These are phyloP conservation scores for Parastagonospora avenae DNA, from an alignment of 2,329 filamentous ascomycete genomes.

Conservation along the genomic window DNA sequence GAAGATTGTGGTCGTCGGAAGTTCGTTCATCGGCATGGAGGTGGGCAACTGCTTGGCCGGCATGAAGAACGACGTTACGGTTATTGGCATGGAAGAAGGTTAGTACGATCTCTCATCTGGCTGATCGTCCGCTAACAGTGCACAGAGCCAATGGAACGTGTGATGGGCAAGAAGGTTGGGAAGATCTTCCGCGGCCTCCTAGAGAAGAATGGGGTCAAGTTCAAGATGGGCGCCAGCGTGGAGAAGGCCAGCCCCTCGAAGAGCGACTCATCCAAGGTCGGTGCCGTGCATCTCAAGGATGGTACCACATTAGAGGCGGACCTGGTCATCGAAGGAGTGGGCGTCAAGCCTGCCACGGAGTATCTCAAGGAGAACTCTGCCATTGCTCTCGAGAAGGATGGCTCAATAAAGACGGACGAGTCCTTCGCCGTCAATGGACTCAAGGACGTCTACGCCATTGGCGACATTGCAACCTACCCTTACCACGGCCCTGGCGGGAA, in stretches of 20 bases:
- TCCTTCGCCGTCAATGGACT: conserved; percentile 76
- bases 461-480: conserved; percentile 93
- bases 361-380: conserved; percentile 76
- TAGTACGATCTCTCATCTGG: neutral
- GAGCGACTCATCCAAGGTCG: conserved; percentile 73
- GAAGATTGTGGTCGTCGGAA: conserved; percentile 90
- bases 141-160: conserved; percentile 75
- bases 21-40: conserved; percentile 98
- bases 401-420: conserved; percentile 82
- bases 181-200: conserved; percentile 77
- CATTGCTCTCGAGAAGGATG: conserved; percentile 77
- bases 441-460: conserved; percentile 86
- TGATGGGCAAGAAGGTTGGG: conserved; percentile 83
- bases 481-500: conserved; percentile 88
- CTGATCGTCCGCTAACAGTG: conserved; percentile 12
- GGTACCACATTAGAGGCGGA: conserved; percentile 85
- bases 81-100: conserved; percentile 82
- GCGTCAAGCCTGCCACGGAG: conserved; percentile 82
- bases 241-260: conserved; percentile 78
- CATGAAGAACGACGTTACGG: conserved; percentile 80
- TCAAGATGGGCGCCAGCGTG: conserved; percentile 79
- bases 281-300: conserved; percentile 81
- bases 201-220: conserved; percentile 87
- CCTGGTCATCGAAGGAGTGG: conserved; percentile 88
- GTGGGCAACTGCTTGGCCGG: conserved; percentile 78